These are phyloP conservation scores for Rosa multiflora DNA, from an alignment of 306 rosid genomes.

Conservation along the genomic window DNA sequence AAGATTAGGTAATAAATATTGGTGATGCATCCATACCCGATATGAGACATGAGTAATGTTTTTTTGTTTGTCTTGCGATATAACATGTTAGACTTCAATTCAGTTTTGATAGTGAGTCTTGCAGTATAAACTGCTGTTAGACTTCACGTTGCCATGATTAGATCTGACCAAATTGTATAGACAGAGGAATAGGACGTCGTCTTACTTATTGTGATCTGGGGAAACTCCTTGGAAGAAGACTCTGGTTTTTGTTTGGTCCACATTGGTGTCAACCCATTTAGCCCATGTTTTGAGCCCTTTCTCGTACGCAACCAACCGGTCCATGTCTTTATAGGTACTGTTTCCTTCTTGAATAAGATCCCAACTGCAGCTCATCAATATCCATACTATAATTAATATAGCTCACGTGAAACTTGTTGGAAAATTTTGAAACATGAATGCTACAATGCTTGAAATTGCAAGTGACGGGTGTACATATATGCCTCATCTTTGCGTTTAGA, in stretches of 20 bases:
- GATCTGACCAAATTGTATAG: neutral
- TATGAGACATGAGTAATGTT: no score
- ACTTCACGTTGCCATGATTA: neutral
- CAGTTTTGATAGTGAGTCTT: neutral
- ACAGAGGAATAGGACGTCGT: neutral
- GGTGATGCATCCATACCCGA: no score
- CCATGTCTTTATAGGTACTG: slow-evolving; percentile 43
- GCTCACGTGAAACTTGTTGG: neutral
- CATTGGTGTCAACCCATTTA: slow-evolving; percentile 54
- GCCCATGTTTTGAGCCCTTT: slow-evolving; percentile 78
- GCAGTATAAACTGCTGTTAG: neutral
- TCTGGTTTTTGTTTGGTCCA: slow-evolving; percentile 41
- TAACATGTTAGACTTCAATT: neutral
- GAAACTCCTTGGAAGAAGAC: slow-evolving; percentile 83
- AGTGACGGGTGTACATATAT: no score
- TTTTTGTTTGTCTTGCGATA: neutral
- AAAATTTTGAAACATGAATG: neutral
- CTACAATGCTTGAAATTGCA: neutral
- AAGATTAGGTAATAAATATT: no score
- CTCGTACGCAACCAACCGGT: slow-evolving; percentile 68
- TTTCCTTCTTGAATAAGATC: slow-evolving; percentile 54
- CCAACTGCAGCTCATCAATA: slow-evolving; percentile 46
- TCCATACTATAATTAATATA: neutral
- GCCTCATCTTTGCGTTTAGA: no score
- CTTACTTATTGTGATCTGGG: slow-evolving; percentile 68